A percentile compares a stretch with the other conserved stretches of the same genome.
Conservation (phyloP, 495 filamentous ascomycete genomes). For the Clohesyomyces aquaticus region DNA sequence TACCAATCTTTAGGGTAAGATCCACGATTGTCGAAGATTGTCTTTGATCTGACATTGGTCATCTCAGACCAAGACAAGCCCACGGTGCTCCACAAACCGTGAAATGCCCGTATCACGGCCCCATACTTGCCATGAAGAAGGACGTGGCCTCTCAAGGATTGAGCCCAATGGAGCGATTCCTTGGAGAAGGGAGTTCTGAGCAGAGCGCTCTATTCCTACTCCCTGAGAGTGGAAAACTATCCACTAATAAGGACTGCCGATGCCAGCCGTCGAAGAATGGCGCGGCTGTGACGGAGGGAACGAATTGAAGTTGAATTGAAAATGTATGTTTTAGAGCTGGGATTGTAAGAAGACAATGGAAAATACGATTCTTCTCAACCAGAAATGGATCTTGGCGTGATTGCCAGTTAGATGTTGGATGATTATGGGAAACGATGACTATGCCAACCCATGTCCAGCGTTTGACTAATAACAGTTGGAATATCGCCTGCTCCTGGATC, state of each 20-base stretch:
- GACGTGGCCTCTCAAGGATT: neutral
- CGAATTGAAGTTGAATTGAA: no score
- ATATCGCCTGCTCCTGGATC: no score
- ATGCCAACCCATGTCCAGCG: no score
- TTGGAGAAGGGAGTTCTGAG: constrained; percentile 15
- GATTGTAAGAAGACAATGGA: no score
- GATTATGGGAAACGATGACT: no score
- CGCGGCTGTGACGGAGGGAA: no score
- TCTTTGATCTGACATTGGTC: neutral
- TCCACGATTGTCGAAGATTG: neutral
- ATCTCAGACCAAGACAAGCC: neutral
- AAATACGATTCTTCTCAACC: no score
- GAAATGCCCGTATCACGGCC: constrained; percentile 8
- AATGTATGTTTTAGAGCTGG: no score
- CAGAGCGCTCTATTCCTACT: constrained; percentile 19
- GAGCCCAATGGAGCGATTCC: constrained; percentile 23
- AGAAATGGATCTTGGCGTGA: no score
- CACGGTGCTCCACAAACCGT: neutral
- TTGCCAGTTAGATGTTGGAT: no score
- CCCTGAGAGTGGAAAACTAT: constrained; percentile 18
- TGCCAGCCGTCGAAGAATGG: no score
- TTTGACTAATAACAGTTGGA: no score
- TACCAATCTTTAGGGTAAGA: neutral
- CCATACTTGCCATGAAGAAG: neutral
- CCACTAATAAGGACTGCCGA: constrained; percentile 27